phyloP scores from a whole-genome alignment of 2,329 filamentous ascomycete species.

The Diplodia mutila region DNA sequence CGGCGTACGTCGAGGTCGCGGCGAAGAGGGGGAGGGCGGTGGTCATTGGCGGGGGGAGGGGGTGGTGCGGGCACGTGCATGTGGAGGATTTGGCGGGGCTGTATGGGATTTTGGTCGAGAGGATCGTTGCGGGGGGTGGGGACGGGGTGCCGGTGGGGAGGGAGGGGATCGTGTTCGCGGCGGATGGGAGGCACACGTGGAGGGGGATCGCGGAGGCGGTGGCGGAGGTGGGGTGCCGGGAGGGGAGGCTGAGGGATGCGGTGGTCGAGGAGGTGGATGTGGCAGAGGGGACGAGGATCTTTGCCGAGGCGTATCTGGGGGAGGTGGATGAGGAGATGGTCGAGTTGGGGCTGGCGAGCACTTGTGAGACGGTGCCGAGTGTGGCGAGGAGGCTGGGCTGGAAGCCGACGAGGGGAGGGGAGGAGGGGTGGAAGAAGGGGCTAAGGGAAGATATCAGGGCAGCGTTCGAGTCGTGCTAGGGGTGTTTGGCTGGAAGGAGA shows the following conservation, averaged over 20 bases:
- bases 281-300: conserved; percentile 7
- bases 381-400: conserved; percentile 20
- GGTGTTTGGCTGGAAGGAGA: too few species aligned
- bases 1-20: conserved; percentile 1
- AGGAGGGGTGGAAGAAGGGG: conserved; percentile 16
- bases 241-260: neutral
- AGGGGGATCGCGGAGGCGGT: conserved; percentile 22
- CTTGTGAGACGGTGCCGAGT: conserved; percentile 11
- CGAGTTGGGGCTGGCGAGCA: conserved; percentile 18
- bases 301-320: neutral
- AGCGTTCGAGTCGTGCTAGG: neutral
- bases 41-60: conserved; percentile 15
- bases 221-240: conserved; percentile 14
- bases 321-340: conserved; percentile 13
- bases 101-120: conserved; percentile 13
- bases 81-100: conserved; percentile 25
- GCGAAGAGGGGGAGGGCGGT: neutral
- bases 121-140: neutral
- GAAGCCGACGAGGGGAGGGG: conserved; percentile 9
- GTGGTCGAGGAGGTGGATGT: conserved; percentile 13
- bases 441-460: conserved; percentile 17
- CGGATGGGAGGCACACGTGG: conserved; percentile 22
- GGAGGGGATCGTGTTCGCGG: conserved; percentile 23
- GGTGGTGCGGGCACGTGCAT: conserved; percentile 23
- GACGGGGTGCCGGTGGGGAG: conserved; percentile 15